Conservation (phyloP, 768 basidiomycete species). For the Holtermanniella nyarrowii region DNA sequence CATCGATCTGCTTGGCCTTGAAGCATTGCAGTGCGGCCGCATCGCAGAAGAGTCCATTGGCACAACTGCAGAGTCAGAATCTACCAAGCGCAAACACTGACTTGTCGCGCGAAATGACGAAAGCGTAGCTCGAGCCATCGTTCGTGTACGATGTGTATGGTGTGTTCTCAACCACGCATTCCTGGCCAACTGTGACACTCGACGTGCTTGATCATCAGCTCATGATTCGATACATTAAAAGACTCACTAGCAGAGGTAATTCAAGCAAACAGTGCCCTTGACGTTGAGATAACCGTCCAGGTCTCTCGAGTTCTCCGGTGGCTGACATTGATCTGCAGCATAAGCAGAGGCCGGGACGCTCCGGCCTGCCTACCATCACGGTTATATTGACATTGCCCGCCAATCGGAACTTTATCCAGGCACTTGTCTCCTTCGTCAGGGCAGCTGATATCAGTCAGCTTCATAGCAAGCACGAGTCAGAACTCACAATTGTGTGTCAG, state of each 20-base stretch:
- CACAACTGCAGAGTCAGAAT: constrained; percentile 51
- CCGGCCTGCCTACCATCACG: constrained; percentile 60
- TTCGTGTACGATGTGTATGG: constrained; percentile 61
- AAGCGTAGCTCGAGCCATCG: constrained; percentile 52
- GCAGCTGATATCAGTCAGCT: constrained; percentile 44
- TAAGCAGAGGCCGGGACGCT: not conserved
- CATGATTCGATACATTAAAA: constrained; percentile 1
- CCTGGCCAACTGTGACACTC: constrained; percentile 56
- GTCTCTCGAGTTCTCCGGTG: constrained; percentile 54
- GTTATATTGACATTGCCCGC: constrained; percentile 68
- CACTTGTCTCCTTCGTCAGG: constrained; percentile 72
- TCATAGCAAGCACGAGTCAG: not conserved
- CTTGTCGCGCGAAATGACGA: constrained; percentile 62
- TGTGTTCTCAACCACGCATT: constrained; percentile 67
- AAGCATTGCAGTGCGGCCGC: constrained; percentile 52
- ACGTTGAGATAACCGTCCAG: constrained; percentile 54
- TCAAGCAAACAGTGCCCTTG: constrained; percentile 75
- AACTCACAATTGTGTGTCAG: constrained; percentile 49
- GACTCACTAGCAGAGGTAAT: constrained; percentile 64
- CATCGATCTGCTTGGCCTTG: constrained; percentile 51
- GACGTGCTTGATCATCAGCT: constrained; percentile 52
- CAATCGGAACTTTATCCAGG: constrained; percentile 52
- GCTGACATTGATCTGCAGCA: constrained; percentile 60
- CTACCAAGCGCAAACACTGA: constrained; percentile 42
- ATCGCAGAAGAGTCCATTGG: constrained; percentile 66